phyloP scores from a whole-genome alignment of 1,139 yeast species.

The Debaryomycetaceae sp. region DNA sequence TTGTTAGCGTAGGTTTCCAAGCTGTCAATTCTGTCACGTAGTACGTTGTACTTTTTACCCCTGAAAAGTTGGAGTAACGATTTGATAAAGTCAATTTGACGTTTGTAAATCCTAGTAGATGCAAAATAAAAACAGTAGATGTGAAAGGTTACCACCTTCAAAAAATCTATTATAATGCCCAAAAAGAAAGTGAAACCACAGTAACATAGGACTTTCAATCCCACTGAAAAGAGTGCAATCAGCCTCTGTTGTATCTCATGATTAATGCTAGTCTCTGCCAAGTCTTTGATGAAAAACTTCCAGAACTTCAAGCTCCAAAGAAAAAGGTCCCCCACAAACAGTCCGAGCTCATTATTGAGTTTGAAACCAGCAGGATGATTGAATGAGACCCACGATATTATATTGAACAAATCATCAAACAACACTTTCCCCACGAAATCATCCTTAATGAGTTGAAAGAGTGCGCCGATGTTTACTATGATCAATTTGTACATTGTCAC shows the following conservation, averaged over 20 bases:
- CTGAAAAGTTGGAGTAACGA: conserved; percentile 83
- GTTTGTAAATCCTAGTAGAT: conserved; percentile 71
- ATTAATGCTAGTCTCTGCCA: conserved; percentile 5
- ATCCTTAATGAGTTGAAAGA: conserved; percentile 34
- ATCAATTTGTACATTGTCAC: conserved; percentile 53
- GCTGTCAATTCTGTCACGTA: conserved; percentile 79
- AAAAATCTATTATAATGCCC: conserved; percentile 62
- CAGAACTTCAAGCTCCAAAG: conserved; percentile 82
- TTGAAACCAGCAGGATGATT: conserved; percentile 92
- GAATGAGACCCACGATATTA: conserved; percentile 74
- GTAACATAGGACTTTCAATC: conserved; percentile 24
- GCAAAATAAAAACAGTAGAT: conserved; percentile 74
- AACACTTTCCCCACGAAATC: conserved; percentile 31
- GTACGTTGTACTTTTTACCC: conserved; percentile 82
- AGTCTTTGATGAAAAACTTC: conserved; percentile 27
- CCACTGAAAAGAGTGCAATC: background rate
- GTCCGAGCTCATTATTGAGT: conserved; percentile 80
- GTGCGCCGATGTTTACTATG: conserved; percentile 35
- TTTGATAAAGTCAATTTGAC: conserved; percentile 65
- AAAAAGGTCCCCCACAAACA: conserved; percentile 81
- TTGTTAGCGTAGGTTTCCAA: conserved; percentile 49
- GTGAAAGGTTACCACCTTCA: conserved; percentile 66
- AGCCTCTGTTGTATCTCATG: background rate
- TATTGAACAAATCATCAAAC: conserved; percentile 33
- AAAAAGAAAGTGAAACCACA: conserved; percentile 66